A percentile compares a stretch with the other conserved stretches of the same genome.
These are phyloP conservation scores for Pichia cabralensis DNA, from an alignment of 805 yeast species.

Conservation along the genomic window DNA sequence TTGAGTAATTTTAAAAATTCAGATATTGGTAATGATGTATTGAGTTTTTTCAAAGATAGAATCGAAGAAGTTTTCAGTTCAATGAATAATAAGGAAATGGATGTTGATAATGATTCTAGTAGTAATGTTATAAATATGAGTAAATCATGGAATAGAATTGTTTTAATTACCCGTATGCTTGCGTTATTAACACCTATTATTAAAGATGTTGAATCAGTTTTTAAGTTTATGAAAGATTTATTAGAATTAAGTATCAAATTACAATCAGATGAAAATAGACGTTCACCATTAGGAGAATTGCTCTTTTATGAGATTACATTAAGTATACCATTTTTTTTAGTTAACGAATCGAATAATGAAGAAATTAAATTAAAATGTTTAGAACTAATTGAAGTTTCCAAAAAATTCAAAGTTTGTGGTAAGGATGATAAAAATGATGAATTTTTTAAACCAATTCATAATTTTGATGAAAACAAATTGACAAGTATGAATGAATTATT, in stretches of 20 bases:
- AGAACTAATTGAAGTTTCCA: conserved; percentile 37
- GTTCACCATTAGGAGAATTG: conserved; percentile 59
- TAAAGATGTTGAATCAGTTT: conserved; percentile 27
- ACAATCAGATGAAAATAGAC: conserved; percentile 30
- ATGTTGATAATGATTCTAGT: conserved; percentile 7
- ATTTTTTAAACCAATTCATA: conserved; percentile 32
- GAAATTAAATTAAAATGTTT: conserved; percentile 27
- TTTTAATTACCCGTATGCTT: conserved; percentile 60
- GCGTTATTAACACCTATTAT: conserved; percentile 58
- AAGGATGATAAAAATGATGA: conserved; percentile 2
- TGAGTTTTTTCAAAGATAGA: conserved; percentile 59
- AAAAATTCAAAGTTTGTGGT: conserved; percentile 13
- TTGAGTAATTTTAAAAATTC: conserved; percentile 55
- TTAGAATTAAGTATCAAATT: conserved; percentile 46
- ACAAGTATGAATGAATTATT: conserved; percentile 3
- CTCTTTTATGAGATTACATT: conserved; percentile 51
- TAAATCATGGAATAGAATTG: conserved; percentile 51
- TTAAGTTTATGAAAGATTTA: conserved; percentile 41
- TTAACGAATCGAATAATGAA: conserved; percentile 18
- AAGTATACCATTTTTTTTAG: conserved; percentile 47
- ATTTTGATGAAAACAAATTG: conserved; percentile 3
- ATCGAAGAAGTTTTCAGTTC: conserved; percentile 41
- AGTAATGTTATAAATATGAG: conserved; percentile 3
- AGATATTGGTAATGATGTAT: conserved; percentile 55
- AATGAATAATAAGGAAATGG: conserved; percentile 7